Conservation (phyloP, 2,329 filamentous ascomycete genomes). For the Claviceps africana region DNA sequence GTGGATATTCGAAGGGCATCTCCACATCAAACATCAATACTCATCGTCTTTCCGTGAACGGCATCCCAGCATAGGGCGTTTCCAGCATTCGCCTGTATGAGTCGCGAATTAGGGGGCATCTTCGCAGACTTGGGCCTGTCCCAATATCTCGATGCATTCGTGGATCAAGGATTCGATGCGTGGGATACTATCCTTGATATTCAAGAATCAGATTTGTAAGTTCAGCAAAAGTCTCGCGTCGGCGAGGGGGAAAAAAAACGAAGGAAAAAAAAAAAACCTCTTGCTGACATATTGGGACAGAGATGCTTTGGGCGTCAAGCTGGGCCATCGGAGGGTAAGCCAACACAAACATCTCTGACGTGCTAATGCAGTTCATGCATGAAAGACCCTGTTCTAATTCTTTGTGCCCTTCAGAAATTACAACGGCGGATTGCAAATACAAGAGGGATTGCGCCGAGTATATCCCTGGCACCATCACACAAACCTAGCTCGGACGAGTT, state of each 20-base stretch:
- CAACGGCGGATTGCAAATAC: constrained; percentile 68
- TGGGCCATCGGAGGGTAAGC: constrained; percentile 65
- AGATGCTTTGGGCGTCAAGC: constrained; percentile 61
- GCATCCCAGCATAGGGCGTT: background rate
- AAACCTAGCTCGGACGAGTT: constrained; percentile 39
- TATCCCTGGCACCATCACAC: constrained; percentile 34
- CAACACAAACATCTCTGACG: constrained; percentile 4
- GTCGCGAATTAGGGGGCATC: constrained; percentile 46
- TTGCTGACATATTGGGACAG: constrained; percentile 26
- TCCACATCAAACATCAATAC: background rate
- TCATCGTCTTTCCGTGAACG: background rate
- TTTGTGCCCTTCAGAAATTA: constrained; percentile 47
- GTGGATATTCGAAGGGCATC: constrained; percentile 3
- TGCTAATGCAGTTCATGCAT: constrained; percentile 5
- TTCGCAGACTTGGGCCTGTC: constrained; percentile 64
- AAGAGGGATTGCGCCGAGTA: constrained; percentile 45
- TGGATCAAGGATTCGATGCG: constrained; percentile 70
- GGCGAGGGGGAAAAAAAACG: background rate
- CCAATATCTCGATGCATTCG: constrained; percentile 60
- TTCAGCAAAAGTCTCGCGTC: constrained; percentile 10
- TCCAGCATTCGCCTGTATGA: constrained; percentile 22
- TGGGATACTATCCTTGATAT: constrained; percentile 78
- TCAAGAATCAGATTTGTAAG: constrained; percentile 69
- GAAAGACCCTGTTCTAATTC: constrained; percentile 3
- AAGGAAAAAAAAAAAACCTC: background rate